These are phyloP conservation scores for Dactylis glomerata DNA, from an alignment of 176 grass and related monocot species.

Conservation along the genomic window DNA sequence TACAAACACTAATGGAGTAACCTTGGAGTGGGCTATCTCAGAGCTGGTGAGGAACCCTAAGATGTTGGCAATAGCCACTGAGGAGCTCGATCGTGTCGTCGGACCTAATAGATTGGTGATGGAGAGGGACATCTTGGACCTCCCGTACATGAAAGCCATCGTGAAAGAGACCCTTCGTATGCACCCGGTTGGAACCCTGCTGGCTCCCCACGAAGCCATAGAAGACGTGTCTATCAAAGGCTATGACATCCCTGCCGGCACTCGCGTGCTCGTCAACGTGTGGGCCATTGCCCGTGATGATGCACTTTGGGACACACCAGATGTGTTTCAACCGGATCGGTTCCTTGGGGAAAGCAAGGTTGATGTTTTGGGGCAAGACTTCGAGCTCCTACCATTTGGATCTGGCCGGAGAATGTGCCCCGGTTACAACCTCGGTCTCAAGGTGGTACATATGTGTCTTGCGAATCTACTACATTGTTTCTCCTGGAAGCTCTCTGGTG, in stretches of 20 bases:
- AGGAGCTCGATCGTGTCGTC: constrained; percentile 32
- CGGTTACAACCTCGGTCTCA: constrained; percentile 34
- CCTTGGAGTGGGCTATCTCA: constrained; percentile 45
- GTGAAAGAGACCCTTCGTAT: constrained; percentile 40
- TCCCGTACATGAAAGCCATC: constrained; percentile 32
- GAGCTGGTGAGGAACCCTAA: constrained; percentile 29
- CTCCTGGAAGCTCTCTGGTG: neutral
- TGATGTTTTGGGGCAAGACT: constrained; percentile 41
- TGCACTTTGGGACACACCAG: constrained; percentile 33
- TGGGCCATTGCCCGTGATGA: constrained; percentile 37
- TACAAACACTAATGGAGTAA: neutral
- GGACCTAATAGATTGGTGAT: constrained; percentile 23
- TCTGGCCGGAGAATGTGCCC: constrained; percentile 49
- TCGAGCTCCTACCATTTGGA: constrained; percentile 50
- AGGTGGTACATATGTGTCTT: constrained; percentile 37
- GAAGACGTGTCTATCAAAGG: constrained; percentile 11
- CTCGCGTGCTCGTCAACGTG: constrained; percentile 32
- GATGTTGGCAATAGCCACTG: constrained; percentile 12
- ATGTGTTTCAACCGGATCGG: neutral
- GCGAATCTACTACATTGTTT: constrained; percentile 41
- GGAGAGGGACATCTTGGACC: constrained; percentile 27
- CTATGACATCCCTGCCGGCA: constrained; percentile 34
- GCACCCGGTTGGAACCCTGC: constrained; percentile 32
- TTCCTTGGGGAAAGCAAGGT: constrained; percentile 27
- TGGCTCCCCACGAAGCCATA: constrained; percentile 18